Percentiles rank a stretch among this genome's conserved stretches.
Evolutionary conservation across 2,329 filamentous ascomycete species (phyloP).

Genomic region (Sordariomycetes sp.): DNA sequence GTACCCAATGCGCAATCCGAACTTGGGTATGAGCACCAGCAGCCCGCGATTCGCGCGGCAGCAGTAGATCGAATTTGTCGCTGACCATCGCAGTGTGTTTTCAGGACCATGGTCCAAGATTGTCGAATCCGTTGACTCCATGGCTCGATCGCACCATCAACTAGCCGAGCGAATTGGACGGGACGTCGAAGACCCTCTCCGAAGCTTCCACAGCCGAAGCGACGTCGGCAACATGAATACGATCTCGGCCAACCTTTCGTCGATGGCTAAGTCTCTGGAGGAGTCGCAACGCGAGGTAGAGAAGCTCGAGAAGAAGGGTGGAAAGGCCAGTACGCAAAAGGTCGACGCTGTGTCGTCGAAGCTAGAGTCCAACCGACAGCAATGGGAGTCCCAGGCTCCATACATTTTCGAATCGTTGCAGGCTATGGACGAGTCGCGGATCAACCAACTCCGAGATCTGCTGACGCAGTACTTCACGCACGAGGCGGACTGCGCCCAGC

Average conservation of each 20-base stretch:
- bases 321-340: constrained; percentile 67
- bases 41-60: too few relatives aligned
- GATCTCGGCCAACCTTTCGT: constrained; percentile 71
- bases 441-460: constrained; percentile 83
- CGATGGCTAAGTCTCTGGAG: constrained; percentile 78
- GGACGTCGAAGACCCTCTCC: constrained; percentile 79
- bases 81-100: constrained; percentile 58
- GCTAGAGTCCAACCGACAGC: constrained; percentile 67
- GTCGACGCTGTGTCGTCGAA: constrained; percentile 64
- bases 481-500: constrained; percentile 79
- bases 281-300: constrained; percentile 77
- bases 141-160: constrained; percentile 75
- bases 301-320: constrained; percentile 71
- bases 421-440: constrained; percentile 76
- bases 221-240: constrained; percentile 76
- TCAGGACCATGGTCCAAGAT: constrained; percentile 85
- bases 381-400: constrained; percentile 92
- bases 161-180: constrained; percentile 76
- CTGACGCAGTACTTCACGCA: constrained; percentile 91
- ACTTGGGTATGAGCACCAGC: constrained; percentile 59
- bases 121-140: constrained; percentile 65
- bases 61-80: constrained; percentile 1
- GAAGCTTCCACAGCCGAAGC: constrained; percentile 62
- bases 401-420: constrained; percentile 93
- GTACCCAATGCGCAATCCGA: constrained; percentile 69